Base-by-base conservation (phyloP, 768 basidiomycete species). In the Boletus rubescentipes region DNA sequence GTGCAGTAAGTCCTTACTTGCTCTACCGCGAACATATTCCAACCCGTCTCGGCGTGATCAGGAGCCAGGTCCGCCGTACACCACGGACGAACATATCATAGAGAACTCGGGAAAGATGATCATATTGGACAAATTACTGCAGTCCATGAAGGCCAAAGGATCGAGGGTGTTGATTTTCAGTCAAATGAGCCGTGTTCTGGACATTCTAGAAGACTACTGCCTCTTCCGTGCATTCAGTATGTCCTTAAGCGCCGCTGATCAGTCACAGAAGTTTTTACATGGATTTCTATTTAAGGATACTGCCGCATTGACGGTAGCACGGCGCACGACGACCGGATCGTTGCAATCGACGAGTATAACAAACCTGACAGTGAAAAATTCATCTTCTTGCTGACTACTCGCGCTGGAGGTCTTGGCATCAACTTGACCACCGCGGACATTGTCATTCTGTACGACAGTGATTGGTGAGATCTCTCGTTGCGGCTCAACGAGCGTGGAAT, bases 31-130 rank as follows among this genome's bases (percentile, higher is more conserved):
- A 14, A 10, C 9, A 20, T 44, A 7, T 18, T 18, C 15, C 4
- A 36, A 41, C 31, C 21, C 11, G 20, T 38, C 16, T 50, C 32
- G 29, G 10, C n/a, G 12, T 44, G 31, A 32, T 31, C 46, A 89
- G 87, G 96, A 99, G 75, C 97, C 97, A 2, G 96, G 97, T 30
- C 97, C 96, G 1, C 97, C 97, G 0, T 99, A 95, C 72, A 98
- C 95, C 4, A 98, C 96, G 1, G 96, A 98, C 68, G 94, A 96
- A 69, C 97, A 99, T 69, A 80, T 99, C 36, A 79, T 98, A 60
- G 80, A 95, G 61, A 97, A 96, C 67, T 90, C 84, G 0, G 97
- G 96, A 35, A 98, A 98, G 75, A 98, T 98, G 96, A 76, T 96
- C 50, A 95, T 99, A 55, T 82, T 99, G 29, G 95, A 99, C 76